phyloP scores from a whole-genome alignment of 768 basidiomycete genomes.

The Lactarius vividus region DNA sequence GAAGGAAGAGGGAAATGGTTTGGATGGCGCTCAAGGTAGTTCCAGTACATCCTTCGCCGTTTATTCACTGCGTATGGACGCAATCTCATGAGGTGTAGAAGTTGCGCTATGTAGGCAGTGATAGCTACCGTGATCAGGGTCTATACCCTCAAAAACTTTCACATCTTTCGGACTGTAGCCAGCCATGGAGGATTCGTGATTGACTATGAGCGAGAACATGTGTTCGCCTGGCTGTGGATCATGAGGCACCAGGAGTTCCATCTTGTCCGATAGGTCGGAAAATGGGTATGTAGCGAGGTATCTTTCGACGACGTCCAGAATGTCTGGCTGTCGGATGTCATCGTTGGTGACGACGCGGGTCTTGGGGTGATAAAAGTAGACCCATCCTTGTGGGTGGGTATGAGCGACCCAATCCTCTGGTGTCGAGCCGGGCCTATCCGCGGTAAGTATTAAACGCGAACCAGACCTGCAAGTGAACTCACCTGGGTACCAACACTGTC shows the following conservation, averaged over 20 bases:
- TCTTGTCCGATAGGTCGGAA: constrained; percentile 37
- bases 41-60: constrained; percentile 50
- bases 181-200: constrained; percentile 49
- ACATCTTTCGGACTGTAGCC: constrained; percentile 37
- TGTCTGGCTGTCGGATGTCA: constrained; percentile 44
- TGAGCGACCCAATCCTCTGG: constrained; percentile 28
- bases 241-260: constrained; percentile 46
- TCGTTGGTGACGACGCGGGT: constrained; percentile 48
- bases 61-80: constrained; percentile 7
- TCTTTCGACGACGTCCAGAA: constrained; percentile 34
- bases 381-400: constrained; percentile 48
- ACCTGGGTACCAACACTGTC: constrained; percentile 6
- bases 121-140: constrained; percentile 10
- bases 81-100: constrained; percentile 8
- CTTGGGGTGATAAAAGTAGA: constrained; percentile 47
- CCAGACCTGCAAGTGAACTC: not conserved
- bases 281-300: constrained; percentile 34
- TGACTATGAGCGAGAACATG: constrained; percentile 42
- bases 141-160: not conserved
- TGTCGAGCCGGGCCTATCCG: constrained; percentile 2
- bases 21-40: constrained; percentile 49
- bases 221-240: constrained; percentile 29
- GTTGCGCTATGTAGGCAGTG: constrained; percentile 29
- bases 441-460: not conserved
- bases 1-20: constrained; percentile 42